Evolutionary conservation across 108 stramenopile genomes (phyloP).

Genomic region (Chaetoceros muelleri): DNA sequence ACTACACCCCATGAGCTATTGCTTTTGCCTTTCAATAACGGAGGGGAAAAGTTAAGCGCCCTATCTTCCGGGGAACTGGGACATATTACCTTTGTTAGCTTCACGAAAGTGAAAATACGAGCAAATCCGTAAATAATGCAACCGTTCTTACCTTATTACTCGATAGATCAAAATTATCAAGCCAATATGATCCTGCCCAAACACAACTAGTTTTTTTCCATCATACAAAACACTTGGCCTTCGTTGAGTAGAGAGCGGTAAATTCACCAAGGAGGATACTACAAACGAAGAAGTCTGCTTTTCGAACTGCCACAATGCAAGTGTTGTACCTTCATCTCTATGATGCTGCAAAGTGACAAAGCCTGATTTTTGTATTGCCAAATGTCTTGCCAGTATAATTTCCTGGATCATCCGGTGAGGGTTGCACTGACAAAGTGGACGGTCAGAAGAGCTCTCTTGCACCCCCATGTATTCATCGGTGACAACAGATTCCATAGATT

Average conservation of each 20-base stretch:
- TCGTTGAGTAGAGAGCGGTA: conserved; percentile 37
- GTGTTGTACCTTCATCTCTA: conserved; percentile 26
- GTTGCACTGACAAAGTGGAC: conserved; percentile 14
- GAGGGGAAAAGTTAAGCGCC: no score
- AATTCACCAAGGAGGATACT: conserved; percentile 35
- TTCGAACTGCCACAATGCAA: conserved; percentile 36
- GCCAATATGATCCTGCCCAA: conserved; percentile 60
- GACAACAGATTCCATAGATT: neutral
- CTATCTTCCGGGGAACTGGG: no score
- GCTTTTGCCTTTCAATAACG: neutral
- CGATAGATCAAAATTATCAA: conserved; percentile 50
- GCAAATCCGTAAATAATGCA: no score
- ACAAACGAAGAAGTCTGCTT: conserved; percentile 10
- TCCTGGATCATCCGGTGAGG: conserved; percentile 21
- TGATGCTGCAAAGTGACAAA: conserved; percentile 51
- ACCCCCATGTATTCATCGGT: neutral
- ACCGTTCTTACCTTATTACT: conserved; percentile 28
- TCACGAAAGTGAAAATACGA: no score
- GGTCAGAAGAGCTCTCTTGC: neutral
- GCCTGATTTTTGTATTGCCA: conserved; percentile 27
- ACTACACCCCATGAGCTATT: conserved; percentile 24
- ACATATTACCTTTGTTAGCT: no score
- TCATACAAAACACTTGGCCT: conserved; percentile 40
- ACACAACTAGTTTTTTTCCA: conserved; percentile 50
- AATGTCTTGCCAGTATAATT: conserved; percentile 30